phyloP scores from a whole-genome alignment of 768 basidiomycete genomes.

The Royoungia palumana region DNA sequence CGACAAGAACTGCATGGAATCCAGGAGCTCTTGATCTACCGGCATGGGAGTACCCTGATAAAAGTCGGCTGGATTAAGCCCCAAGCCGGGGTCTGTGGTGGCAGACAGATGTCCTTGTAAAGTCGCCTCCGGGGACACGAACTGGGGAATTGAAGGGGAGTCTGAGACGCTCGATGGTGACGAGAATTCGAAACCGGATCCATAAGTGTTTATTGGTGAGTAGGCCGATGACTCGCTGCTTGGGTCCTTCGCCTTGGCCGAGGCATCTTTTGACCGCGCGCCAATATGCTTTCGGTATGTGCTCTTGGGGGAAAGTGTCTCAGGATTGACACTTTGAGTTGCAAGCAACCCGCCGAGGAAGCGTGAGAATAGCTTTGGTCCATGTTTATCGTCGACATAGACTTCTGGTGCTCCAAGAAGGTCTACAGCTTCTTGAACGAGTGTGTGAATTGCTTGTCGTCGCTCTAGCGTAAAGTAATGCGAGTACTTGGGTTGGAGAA shows the following conservation, averaged over 20 bases:
- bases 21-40: conserved; percentile 58
- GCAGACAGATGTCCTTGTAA: conserved; percentile 12
- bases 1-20: conserved; percentile 57
- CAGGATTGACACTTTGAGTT: conserved; percentile 42
- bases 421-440: conserved; percentile 65
- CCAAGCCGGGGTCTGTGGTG: conserved; percentile 4
- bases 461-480: conserved; percentile 55
- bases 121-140: conserved; percentile 39
- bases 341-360: conserved; percentile 73
- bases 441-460: conserved; percentile 56
- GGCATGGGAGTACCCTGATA: conserved; percentile 48
- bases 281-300: conserved; percentile 5
- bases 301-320: conserved; percentile 8
- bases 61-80: conserved; percentile 34
- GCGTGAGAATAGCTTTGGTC: conserved; percentile 74
- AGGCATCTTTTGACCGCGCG: conserved; percentile 7
- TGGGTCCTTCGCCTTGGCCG: conserved; percentile 13
- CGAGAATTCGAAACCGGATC: conserved; percentile 15
- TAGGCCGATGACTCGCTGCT: not conserved
- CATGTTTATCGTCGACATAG: conserved; percentile 77
- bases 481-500: conserved; percentile 75
- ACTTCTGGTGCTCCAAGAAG: conserved; percentile 68
- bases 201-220: conserved; percentile 1
- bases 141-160: conserved; percentile 33
- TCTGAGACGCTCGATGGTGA: conserved; percentile 33